Evolutionary conservation across 768 basidiomycete species (phyloP).

Genomic region (Collybiopsis confluens): DNA sequence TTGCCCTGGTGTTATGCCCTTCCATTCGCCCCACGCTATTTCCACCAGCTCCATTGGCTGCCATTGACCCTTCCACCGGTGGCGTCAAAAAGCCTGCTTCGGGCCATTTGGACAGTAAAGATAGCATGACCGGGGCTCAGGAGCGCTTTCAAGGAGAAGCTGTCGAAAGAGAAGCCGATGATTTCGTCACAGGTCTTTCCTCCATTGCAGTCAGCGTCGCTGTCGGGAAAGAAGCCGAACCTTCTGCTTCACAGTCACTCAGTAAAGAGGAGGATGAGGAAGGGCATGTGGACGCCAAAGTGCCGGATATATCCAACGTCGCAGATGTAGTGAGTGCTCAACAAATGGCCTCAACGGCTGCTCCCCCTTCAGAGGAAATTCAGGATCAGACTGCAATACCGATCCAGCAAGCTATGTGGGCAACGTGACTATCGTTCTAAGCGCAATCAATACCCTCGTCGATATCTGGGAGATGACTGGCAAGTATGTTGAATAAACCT

Average conservation of each 20-base stretch:
- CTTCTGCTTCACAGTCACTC: too few relatives aligned
- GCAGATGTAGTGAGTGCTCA: constrained; percentile 17
- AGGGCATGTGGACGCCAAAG: constrained; percentile 14
- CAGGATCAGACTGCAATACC: not conserved
- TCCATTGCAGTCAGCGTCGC: constrained; percentile 27
- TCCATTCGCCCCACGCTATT: constrained; percentile 28
- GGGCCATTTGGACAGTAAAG: constrained; percentile 24
- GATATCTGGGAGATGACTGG: constrained; percentile 2
- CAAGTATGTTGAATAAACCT: not conserved
- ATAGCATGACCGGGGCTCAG: constrained; percentile 28
- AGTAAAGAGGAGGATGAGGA: too few relatives aligned
- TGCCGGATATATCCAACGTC: constrained; percentile 26
- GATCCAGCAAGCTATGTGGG: not conserved
- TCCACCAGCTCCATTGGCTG: constrained; percentile 30
- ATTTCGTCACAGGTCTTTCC: constrained; percentile 27
- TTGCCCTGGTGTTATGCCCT: constrained; percentile 33
- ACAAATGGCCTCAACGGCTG: not conserved
- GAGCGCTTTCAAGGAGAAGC: constrained; percentile 33
- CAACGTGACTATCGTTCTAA: not conserved
- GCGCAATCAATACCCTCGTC: not conserved
- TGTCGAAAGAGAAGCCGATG: constrained; percentile 33
- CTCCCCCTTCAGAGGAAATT: not conserved
- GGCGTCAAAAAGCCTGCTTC: constrained; percentile 29
- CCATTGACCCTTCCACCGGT: constrained; percentile 24
- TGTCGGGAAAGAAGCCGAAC: constrained; percentile 17